Percentiles rank a stretch among this genome's conserved stretches.
These are phyloP conservation scores for Coprinellus micaceus DNA, from an alignment of 768 basidiomycete species.

Conservation along the genomic window DNA sequence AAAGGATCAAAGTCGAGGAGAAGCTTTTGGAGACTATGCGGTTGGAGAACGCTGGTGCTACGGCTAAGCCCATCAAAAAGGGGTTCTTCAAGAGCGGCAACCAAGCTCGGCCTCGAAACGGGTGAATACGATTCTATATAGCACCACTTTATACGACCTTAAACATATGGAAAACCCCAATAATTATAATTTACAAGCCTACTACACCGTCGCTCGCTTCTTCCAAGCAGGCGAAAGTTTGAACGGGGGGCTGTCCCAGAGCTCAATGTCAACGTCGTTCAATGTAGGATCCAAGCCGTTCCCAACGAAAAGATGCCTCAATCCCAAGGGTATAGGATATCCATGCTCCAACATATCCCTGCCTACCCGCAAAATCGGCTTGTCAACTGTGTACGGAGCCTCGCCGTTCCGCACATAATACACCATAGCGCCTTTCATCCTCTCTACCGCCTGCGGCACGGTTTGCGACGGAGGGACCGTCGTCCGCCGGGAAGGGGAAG, in stretches of 20 bases:
- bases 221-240: background rate
- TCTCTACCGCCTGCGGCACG: background rate
- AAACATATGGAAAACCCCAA: background rate
- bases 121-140: too few species aligned
- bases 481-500: too few species aligned
- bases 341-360: constrained; percentile 16
- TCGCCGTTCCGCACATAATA: constrained; percentile 4
- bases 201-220: background rate
- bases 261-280: background rate
- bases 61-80: background rate
- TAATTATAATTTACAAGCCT: background rate
- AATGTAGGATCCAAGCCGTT: background rate
- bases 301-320: constrained; percentile 17
- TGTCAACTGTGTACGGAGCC: background rate
- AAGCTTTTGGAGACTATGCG: background rate
- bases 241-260: background rate
- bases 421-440: background rate
- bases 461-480: background rate
- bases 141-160: too few species aligned
- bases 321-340: constrained; percentile 16
- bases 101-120: too few species aligned
- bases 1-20: constrained; percentile 12
- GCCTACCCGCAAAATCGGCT: constrained; percentile 13
- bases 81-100: too few species aligned
- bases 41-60: background rate